Percentiles rank a stretch among this genome's conserved stretches.
Conservation (phyloP, 768 basidiomycete species). For the Trametes sanguinea region DNA sequence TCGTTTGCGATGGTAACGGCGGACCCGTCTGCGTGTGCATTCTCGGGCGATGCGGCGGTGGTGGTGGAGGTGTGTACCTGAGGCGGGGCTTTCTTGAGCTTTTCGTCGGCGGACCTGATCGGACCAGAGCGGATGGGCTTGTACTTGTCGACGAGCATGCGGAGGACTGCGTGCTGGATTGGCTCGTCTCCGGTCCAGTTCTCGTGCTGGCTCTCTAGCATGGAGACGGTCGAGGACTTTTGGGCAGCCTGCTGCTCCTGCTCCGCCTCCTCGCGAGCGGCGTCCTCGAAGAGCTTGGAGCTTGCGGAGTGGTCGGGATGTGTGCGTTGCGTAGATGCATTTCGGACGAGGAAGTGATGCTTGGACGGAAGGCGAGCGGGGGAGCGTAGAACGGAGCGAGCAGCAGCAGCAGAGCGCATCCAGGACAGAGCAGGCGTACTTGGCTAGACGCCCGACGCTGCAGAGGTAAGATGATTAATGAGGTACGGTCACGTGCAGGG, state of each 20-base stretch:
- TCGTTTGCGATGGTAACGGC: slow-evolving; percentile 3
- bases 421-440: slow-evolving; percentile 15
- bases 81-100: slow-evolving; percentile 54
- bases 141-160: slow-evolving; percentile 88
- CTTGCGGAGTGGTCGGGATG: slow-evolving; percentile 42
- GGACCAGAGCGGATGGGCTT: slow-evolving; percentile 71
- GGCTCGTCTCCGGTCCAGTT: slow-evolving; percentile 84
- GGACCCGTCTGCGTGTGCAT: slow-evolving; percentile 18
- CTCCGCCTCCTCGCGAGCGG: slow-evolving; percentile 53
- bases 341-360: background rate
- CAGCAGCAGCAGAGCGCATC: slow-evolving; percentile 21
- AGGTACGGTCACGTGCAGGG: slow-evolving; percentile 16
- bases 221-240: slow-evolving; percentile 29
- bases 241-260: slow-evolving; percentile 28
- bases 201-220: slow-evolving; percentile 48
- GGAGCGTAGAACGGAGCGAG: slow-evolving; percentile 13
- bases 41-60: slow-evolving; percentile 9
- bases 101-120: slow-evolving; percentile 65
- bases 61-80: slow-evolving; percentile 33
- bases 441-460: slow-evolving; percentile 1
- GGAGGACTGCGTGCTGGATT: slow-evolving; percentile 66
- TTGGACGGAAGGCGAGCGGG: slow-evolving; percentile 5
- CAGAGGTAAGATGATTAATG: slow-evolving; percentile 5
- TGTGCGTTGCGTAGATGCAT: slow-evolving; percentile 9
- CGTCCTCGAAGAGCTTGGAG: slow-evolving; percentile 68